These are phyloP conservation scores for Sungouiella thailandica DNA, from an alignment of 805 yeast genomes.

Conservation along the genomic window DNA sequence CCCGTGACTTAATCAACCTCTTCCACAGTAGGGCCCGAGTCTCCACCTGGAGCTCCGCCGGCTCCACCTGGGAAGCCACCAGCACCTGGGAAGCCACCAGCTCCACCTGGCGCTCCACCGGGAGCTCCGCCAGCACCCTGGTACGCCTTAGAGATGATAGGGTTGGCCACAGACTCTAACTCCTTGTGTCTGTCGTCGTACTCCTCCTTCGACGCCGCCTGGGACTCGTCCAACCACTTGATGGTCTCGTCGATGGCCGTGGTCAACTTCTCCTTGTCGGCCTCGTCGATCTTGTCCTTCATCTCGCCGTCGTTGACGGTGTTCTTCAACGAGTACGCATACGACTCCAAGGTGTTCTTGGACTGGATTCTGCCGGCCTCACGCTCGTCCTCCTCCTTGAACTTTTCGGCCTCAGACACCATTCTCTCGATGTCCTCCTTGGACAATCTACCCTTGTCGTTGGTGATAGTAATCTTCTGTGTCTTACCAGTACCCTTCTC, in stretches of 20 bases:
- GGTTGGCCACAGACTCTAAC: slow-evolving; percentile 36
- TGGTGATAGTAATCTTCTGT: slow-evolving; percentile 85
- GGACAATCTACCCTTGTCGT: slow-evolving; percentile 90
- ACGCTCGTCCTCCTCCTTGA: slow-evolving; percentile 83
- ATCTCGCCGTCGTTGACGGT: slow-evolving; percentile 40
- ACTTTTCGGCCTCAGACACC: slow-evolving; percentile 97
- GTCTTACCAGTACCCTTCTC: slow-evolving; percentile 94
- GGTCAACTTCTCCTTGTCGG: slow-evolving; percentile 9
- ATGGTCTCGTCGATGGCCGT: slow-evolving; percentile 10
- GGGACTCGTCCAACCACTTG: slow-evolving; percentile 34
- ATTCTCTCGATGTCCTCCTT: slow-evolving; percentile 94
- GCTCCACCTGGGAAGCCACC: slow-evolving; percentile 3
- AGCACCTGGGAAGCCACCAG: slow-evolving; percentile 20
- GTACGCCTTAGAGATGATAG: slow-evolving; percentile 34
- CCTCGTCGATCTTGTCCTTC: slow-evolving; percentile 18
- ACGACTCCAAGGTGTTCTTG: slow-evolving; percentile 83
- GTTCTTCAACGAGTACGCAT: slow-evolving; percentile 77
- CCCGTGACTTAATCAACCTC: slow-evolving; percentile 11
- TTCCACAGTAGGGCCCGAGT: slow-evolving; percentile 13
- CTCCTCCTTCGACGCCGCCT: slow-evolving; percentile 39
- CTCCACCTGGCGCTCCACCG: slow-evolving; percentile 19
- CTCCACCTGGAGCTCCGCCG: slow-evolving; percentile 22
- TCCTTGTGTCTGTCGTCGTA: slow-evolving; percentile 37
- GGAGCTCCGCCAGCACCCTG: slow-evolving; percentile 21
- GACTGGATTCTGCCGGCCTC: slow-evolving; percentile 82